A percentile compares a stretch with the other conserved stretches of the same genome.
Evolutionary conservation across 1,284 basidiomycete species (phyloP).

Genomic region (Ustilago trichophora): DNA sequence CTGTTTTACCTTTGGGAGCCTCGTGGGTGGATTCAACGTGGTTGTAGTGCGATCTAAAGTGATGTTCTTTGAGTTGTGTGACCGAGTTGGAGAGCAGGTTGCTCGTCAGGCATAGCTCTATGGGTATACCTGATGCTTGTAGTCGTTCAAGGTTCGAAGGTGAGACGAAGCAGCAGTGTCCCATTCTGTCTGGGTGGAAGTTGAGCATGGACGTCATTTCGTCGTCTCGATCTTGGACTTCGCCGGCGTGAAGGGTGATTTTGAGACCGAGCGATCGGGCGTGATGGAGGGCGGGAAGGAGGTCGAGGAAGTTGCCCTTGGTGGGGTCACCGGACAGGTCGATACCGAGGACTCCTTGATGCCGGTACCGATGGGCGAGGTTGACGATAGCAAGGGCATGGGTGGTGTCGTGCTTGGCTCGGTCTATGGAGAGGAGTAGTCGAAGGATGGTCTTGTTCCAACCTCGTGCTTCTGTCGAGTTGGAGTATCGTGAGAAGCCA

Average conservation of each 20-base stretch:
- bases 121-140: conserved; percentile 3
- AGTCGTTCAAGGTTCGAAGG: conserved; percentile 3
- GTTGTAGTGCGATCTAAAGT: conserved; percentile 20
- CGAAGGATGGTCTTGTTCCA: conserved; percentile 4
- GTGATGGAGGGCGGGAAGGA: conserved; percentile 7
- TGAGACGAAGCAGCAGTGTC: conserved; percentile 46
- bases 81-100: conserved; percentile 42
- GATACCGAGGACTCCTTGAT: conserved; percentile 25
- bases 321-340: conserved; percentile 49
- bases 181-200: conserved; percentile 39
- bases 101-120: conserved; percentile 48
- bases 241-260: conserved; percentile 43
- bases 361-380: conserved; percentile 9
- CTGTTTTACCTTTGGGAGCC: not conserved
- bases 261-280: conserved; percentile 28
- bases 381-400: conserved; percentile 14
- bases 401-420: conserved; percentile 11
- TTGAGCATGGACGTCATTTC: conserved; percentile 35
- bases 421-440: conserved; percentile 43
- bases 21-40: not conserved
- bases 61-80: conserved; percentile 7
- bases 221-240: conserved; percentile 13
- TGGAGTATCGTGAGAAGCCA: conserved; percentile 8
- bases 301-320: conserved; percentile 17
- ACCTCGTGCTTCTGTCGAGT: not conserved